Percentiles rank a stretch among this genome's conserved stretches.
Conservation (phyloP, 2,329 filamentous ascomycete species). For the Sarocladium kiliense region DNA sequence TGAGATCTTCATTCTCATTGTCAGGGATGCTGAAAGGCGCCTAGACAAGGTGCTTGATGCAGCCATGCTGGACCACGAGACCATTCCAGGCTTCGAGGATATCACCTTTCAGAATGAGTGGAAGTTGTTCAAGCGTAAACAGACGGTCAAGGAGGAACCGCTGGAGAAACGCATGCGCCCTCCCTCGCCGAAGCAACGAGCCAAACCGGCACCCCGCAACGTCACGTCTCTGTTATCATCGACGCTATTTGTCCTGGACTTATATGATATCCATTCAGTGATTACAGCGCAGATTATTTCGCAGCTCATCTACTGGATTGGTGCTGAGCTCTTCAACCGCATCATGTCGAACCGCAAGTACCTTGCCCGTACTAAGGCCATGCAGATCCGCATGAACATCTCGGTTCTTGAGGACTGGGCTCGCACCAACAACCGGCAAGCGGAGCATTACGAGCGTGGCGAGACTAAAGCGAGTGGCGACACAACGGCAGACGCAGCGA, state of each 20-base stretch:
- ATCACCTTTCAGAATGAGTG: slow-evolving; percentile 97
- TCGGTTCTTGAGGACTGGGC: slow-evolving; percentile 96
- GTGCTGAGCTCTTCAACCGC: slow-evolving; percentile 93
- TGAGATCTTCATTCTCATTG: slow-evolving; percentile 97
- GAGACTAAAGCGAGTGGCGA: slow-evolving; percentile 83
- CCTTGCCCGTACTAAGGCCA: slow-evolving; percentile 91
- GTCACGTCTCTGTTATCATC: slow-evolving; percentile 94
- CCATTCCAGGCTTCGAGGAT: slow-evolving; percentile 94
- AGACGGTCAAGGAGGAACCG: slow-evolving; percentile 84
- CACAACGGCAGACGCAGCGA: slow-evolving; percentile 76
- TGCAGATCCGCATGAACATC: slow-evolving; percentile 99
- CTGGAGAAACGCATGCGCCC: slow-evolving; percentile 86
- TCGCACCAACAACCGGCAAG: slow-evolving; percentile 83
- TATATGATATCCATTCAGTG: slow-evolving; percentile 98
- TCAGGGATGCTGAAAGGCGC: slow-evolving; percentile 88
- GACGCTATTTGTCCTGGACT: slow-evolving; percentile 90
- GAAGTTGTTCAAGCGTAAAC: slow-evolving; percentile 92
- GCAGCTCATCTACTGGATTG: slow-evolving; percentile 93
- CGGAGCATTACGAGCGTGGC: slow-evolving; percentile 92
- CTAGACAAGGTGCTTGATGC: slow-evolving; percentile 93
- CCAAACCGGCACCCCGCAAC: slow-evolving; percentile 88
- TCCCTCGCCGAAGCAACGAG: slow-evolving; percentile 86
- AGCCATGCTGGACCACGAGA: slow-evolving; percentile 96
- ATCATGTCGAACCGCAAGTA: slow-evolving; percentile 97
- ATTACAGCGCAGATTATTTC: slow-evolving; percentile 89